phyloP scores from a whole-genome alignment of 2,329 filamentous ascomycete genomes.

The Emericellopsis cladophorae region DNA sequence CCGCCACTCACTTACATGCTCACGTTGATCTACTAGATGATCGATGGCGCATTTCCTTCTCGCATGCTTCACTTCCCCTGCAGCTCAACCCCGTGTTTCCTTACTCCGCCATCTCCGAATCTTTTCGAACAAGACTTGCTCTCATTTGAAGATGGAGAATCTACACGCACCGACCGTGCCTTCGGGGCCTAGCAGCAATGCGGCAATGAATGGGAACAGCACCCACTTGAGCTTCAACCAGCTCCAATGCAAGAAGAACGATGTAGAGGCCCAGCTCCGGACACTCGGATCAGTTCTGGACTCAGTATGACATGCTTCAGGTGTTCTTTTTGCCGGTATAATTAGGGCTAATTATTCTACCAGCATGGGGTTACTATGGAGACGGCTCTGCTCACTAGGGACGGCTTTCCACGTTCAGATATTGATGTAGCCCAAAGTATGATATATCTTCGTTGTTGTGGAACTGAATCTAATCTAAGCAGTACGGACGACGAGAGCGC shows the following conservation, averaged over 20 bases:
- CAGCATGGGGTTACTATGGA: conserved; percentile 92
- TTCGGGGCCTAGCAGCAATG: conserved; percentile 59
- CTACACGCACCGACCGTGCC: conserved; percentile 47
- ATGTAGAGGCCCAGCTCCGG: conserved; percentile 74
- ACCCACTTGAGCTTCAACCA: conserved; percentile 60
- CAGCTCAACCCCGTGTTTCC: too few relatives aligned
- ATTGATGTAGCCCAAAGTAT: conserved; percentile 90
- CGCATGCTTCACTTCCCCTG: too few relatives aligned
- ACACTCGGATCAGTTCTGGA: conserved; percentile 78
- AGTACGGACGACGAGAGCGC: conserved; percentile 87
- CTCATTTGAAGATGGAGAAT: conserved; percentile 31
- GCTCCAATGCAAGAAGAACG: conserved; percentile 74
- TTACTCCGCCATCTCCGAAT: too few relatives aligned
- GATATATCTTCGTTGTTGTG: conserved; percentile 7
- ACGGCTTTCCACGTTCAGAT: conserved; percentile 87
- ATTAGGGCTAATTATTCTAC: conserved; percentile 8
- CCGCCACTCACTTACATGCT: too few relatives aligned
- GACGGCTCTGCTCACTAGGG: conserved; percentile 71
- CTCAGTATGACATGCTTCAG: conserved; percentile 46
- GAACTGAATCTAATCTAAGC: background rate
- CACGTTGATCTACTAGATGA: too few relatives aligned
- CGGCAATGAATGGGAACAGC: conserved; percentile 46
- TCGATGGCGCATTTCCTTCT: too few relatives aligned
- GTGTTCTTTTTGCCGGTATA: background rate
- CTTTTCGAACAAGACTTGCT: conserved; percentile 4